Evolutionary conservation across 768 basidiomycete species (phyloP), one percentile per base, ranked within the genome.

Genomic region (Polyporus arcularius): DNA sequence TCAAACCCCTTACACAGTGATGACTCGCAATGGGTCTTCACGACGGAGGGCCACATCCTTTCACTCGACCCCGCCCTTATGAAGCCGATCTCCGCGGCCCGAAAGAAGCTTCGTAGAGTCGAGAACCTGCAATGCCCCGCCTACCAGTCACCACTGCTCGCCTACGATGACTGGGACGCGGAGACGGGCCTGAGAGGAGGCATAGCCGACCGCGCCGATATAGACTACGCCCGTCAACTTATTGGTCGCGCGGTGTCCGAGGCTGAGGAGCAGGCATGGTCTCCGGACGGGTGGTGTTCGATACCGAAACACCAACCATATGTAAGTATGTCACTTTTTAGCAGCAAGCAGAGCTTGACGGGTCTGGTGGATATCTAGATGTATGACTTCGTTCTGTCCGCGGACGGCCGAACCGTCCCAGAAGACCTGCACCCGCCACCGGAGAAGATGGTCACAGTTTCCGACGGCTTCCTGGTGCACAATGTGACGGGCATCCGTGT

Each of bases 1-100:
- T 84, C 85, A 7, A 92, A 93, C 64, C 80, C 80, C 0, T 68
- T 95, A 28, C 85, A 94, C 67, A 74, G 71, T 3, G 88, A 92
- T 67, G 88, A 92, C 70, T 90, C 90, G 0, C 91, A 94, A 71
- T 90, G 88, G 63, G 92, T 98, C 10, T 90, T 97, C 71, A 93
- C 95, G 6, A 99, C 97, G 1, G 97, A 98, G 73, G 97, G 96
- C 0, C 97, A 99, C 70, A 81, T 94, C 28, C 78, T 99, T 46
- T 80, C 80, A 11, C 81, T 97, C 18, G 85, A 84, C 1, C 72
- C 67, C 41, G 68, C 82, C 48, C 77, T 83, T 52, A 76, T 90
- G 31, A 82, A 78, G 62, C 81, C 83, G 8, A 74, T 83, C 40
- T 85, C 89, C n/a, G 63, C 82, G 35, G 74, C 82, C 4, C 84